Percentiles rank a stretch among this genome's conserved stretches.
Conservation (phyloP, 371 early-diverging fungal genomes). For the Mucor circinelloides region DNA sequence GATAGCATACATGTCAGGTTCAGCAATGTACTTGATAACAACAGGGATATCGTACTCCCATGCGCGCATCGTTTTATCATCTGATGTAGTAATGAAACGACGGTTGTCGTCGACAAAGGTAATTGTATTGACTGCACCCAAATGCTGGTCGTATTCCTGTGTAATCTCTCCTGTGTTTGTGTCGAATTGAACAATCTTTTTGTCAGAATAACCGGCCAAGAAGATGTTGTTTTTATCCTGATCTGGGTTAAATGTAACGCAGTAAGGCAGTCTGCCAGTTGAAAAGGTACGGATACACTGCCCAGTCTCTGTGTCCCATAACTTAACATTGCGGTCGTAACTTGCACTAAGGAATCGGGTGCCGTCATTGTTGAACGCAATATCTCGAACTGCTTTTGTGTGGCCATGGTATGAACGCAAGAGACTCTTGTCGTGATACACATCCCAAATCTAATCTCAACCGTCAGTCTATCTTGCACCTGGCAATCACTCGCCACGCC, state of each 20-base stretch:
- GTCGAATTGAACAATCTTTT: slow-evolving; percentile 91
- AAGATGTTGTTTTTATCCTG: slow-evolving; percentile 82
- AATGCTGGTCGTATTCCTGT: slow-evolving; percentile 96
- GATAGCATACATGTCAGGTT: slow-evolving; percentile 96
- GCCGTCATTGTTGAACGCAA: slow-evolving; percentile 91
- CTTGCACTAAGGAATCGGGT: slow-evolving; percentile 83
- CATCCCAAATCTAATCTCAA: slow-evolving; percentile 83
- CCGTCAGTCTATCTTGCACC: not conserved
- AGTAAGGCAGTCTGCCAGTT: slow-evolving; percentile 84
- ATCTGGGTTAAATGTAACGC: slow-evolving; percentile 90
- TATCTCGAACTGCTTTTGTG: slow-evolving; percentile 89
- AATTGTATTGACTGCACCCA: slow-evolving; percentile 94
- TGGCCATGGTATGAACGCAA: slow-evolving; percentile 92
- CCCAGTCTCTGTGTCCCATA: slow-evolving; percentile 97
- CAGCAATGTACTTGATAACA: slow-evolving; percentile 95
- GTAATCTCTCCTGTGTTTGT: slow-evolving; percentile 77
- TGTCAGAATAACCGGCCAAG: slow-evolving; percentile 91
- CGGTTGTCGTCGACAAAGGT: slow-evolving; percentile 95
- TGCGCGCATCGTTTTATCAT: slow-evolving; percentile 95
- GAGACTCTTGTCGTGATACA: slow-evolving; percentile 83
- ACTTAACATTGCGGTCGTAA: slow-evolving; percentile 89
- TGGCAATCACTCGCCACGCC: not conserved
- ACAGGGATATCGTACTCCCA: slow-evolving; percentile 99
- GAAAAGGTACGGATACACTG: slow-evolving; percentile 82
- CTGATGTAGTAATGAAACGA: slow-evolving; percentile 93